Evolutionary conservation across 2,329 filamentous ascomycete genomes (phyloP), one percentile per base, ranked within the genome.

Genomic region (Orbilia brochopaga): DNA sequence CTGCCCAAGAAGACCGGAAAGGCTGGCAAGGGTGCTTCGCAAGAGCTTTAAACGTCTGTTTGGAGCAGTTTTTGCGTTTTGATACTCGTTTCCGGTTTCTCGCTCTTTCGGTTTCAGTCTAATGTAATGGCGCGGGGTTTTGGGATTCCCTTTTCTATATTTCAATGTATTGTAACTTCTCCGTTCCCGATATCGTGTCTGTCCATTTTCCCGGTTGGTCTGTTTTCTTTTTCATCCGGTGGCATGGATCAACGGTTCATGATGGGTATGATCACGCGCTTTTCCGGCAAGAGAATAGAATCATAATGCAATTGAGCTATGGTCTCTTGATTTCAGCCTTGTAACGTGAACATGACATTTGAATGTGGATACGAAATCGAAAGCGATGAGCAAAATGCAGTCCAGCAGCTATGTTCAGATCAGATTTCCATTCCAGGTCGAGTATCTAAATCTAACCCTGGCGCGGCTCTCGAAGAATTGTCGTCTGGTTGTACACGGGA

Each of bases 1-100:
- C 88, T 99, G 76, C 94, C 94, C 80, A 97, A 99, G 92, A 97
- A 97, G 91, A 96, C 94, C 67, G 86, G 88, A 81, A 97, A 97
- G 90, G 85, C 86, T 81, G 90, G 90, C 83, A 96, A 96, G 88
- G 89, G 87, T 81, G 85, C 87, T 78, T 96, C 91, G 85, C 92
- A 96, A 84, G 92, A 97, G 86, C 86, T 97, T 84, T 97, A 91
- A 86, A 84, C 79, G 78, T 78, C 78, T 78, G 82, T 83, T 83
- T 82, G 52, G 44, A 8, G 6, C 21, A 56, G 8, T 51, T 64
- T 63, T 54, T 70, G 53, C 46, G 59, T 64, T 65, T 72, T 52
- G 55, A 50, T 54, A 64, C 55, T 61, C 65, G 58, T 53, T 54
- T 42, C 48, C 63, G 56, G 57, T 30, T 62, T 69, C 59, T 57